Percentiles rank a stretch among this genome's conserved stretches.
phyloP scores from a whole-genome alignment of 345 rosid genomes.

The Theobroma cacao region DNA sequence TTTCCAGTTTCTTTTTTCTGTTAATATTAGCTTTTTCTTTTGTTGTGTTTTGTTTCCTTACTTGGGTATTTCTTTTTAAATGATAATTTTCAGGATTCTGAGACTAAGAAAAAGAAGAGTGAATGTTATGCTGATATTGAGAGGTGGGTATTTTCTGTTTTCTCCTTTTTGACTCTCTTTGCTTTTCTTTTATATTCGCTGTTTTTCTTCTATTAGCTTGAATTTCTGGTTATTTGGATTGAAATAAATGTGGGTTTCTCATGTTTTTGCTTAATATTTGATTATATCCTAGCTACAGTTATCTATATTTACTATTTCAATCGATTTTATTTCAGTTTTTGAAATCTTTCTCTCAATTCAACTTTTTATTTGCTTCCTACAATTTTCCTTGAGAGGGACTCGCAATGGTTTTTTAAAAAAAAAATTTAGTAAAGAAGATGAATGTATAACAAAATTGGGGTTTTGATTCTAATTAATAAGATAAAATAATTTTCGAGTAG shows the following conservation, averaged over 20 bases:
- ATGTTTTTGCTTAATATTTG: not conserved
- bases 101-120: slow-evolving; percentile 18
- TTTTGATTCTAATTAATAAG: not conserved
- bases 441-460: not conserved
- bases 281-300: not conserved
- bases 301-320: not conserved
- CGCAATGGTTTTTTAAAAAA: not conserved
- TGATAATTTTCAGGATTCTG: slow-evolving; percentile 9
- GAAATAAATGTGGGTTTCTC: not conserved
- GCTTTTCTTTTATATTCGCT: not conserved
- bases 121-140: slow-evolving; percentile 23
- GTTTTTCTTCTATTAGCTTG: not conserved
- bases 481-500: not conserved
- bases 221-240: not conserved
- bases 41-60: not conserved
- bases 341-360: not conserved
- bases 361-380: not conserved
- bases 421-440: not conserved
- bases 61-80: not conserved
- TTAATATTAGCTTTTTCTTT: too few species aligned
- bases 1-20: not conserved
- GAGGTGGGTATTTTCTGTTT: slow-evolving; percentile 1
- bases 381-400: not conserved
- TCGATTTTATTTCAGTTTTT: not conserved
- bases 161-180: not conserved